Percentiles rank a stretch among this genome's conserved stretches.
Conservation (phyloP, 2,329 filamentous ascomycete genomes). For the Pseudocercospora ulei region DNA sequence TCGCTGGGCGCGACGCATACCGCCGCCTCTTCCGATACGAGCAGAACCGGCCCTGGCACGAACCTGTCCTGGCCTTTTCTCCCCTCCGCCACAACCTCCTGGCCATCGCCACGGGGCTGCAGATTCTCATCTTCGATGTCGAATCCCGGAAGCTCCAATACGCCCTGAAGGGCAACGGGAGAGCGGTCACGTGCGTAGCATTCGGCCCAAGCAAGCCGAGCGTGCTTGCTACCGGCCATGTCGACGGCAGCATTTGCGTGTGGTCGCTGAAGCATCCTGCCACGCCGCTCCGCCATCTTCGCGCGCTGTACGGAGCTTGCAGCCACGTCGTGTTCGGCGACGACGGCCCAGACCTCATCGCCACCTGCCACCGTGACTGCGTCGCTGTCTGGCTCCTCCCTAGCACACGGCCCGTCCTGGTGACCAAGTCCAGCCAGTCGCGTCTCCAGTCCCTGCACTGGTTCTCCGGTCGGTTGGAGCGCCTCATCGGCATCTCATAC, state of each 20-base stretch:
- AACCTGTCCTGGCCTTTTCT: constrained; percentile 21
- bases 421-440: constrained; percentile 8
- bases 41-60: constrained; percentile 12
- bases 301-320: constrained; percentile 18
- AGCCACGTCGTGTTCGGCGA: constrained; percentile 16
- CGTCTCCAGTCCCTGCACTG: constrained; percentile 15
- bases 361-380: constrained; percentile 13
- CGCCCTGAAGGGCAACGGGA: constrained; percentile 22
- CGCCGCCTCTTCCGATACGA: constrained; percentile 14
- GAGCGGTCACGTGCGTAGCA: constrained; percentile 19
- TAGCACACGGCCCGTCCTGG: constrained; percentile 13
- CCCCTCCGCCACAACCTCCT: constrained; percentile 18
- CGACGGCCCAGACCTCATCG: constrained; percentile 13
- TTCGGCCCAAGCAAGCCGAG: constrained; percentile 17
- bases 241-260: constrained; percentile 22
- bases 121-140: constrained; percentile 23
- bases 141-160: constrained; percentile 10
- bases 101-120: constrained; percentile 22
- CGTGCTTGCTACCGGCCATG: constrained; percentile 20
- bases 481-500: constrained; percentile 12
- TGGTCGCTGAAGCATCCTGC: constrained; percentile 22
- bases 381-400: constrained; percentile 16
- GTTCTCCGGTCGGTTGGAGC: constrained; percentile 10
- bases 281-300: constrained; percentile 19
- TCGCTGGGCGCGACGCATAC: constrained; percentile 12